phyloP scores from a whole-genome alignment of 768 basidiomycete species.

The Kwoniella newhampshirensis region DNA sequence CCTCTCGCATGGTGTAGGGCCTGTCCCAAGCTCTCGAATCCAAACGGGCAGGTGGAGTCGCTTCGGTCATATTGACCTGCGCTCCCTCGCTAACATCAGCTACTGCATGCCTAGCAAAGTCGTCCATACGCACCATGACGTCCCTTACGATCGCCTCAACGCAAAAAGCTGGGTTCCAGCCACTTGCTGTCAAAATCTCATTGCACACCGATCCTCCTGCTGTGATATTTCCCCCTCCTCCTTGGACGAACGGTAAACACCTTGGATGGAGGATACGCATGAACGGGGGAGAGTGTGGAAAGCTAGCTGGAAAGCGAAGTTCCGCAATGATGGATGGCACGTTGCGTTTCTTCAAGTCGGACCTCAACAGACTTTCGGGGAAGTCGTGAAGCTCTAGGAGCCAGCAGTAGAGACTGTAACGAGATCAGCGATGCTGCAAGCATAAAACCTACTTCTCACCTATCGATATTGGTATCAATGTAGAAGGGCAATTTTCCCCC shows the following conservation, averaged over 20 bases:
- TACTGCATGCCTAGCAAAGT: not conserved
- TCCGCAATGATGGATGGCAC: slow-evolving; percentile 71
- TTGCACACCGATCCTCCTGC: slow-evolving; percentile 40
- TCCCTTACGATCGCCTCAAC: slow-evolving; percentile 38
- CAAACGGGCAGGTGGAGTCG: slow-evolving; percentile 28
- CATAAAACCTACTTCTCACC: slow-evolving; percentile 8
- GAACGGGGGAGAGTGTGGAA: slow-evolving; percentile 71
- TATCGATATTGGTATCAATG: slow-evolving; percentile 64
- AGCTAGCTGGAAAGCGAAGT: slow-evolving; percentile 66
- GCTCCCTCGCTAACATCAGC: not conserved
- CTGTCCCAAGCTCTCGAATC: slow-evolving; percentile 32
- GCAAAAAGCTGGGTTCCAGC: slow-evolving; percentile 40
- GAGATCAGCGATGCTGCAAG: not conserved
- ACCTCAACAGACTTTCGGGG: slow-evolving; percentile 22
- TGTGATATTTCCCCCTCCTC: slow-evolving; percentile 42
- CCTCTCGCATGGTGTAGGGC: slow-evolving; percentile 61
- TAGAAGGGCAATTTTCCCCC: slow-evolving; percentile 67
- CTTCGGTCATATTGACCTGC: slow-evolving; percentile 39
- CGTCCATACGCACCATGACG: slow-evolving; percentile 26
- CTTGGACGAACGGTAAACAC: slow-evolving; percentile 66
- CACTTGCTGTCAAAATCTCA: slow-evolving; percentile 36
- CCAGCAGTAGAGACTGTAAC: slow-evolving; percentile 40
- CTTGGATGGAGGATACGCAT: slow-evolving; percentile 73
- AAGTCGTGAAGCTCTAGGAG: slow-evolving; percentile 54
- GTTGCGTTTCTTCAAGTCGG: slow-evolving; percentile 60